Base-by-base conservation (phyloP, 1,284 basidiomycete genomes). In the Erythrobasidium hasegawianum region DNA sequence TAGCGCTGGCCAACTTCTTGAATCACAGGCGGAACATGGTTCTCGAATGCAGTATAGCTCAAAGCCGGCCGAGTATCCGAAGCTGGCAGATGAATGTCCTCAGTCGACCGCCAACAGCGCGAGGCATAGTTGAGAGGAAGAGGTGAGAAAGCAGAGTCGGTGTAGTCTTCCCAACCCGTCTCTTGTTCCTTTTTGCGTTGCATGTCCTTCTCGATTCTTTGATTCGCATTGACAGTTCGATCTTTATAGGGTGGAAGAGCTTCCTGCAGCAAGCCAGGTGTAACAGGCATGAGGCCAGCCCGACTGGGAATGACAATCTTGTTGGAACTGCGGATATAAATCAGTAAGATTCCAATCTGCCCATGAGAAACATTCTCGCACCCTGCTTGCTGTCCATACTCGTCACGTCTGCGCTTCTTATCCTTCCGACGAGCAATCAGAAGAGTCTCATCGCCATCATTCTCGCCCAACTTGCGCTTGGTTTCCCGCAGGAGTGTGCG, bases 401-500 rank as follows among this genome's bases (percentile, higher is more conserved):
- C 73, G 27, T 72, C 86, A 13, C 79, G 85, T 80, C 86, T 87
- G 14, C 79, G 78, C 41, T 84, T 82, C 69, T 84, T 61, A 71
- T 76, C 80, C 33, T 33, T 33, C 75, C 89, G 85, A 56, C 74
- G 69, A 76, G 87, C 86, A 79, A 91, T 86, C 65, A 88, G 78
- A 24, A 91, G 78, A 1, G 92, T 81, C 60, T 94, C 90, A 56
- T 95, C 91, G 70, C 95, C 91, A 7, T 83, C 82, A 70, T 87
- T 86, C 71, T 76, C 75, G 55, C 72, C 72, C 49, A 86, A 85
- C 74, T 86, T 86, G 60, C 88, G 84, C 78, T 93, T 95, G 71
- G 92, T 80, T 71, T 91, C 88, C 24, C 85, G 85, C 20, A 95
- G 77, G 26, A 83, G 83, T 72, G 87, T 81, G 47, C 92, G 86